These are phyloP conservation scores for Aspergillus japonicus DNA, from an alignment of 2,329 filamentous ascomycete genomes.

Conservation along the genomic window DNA sequence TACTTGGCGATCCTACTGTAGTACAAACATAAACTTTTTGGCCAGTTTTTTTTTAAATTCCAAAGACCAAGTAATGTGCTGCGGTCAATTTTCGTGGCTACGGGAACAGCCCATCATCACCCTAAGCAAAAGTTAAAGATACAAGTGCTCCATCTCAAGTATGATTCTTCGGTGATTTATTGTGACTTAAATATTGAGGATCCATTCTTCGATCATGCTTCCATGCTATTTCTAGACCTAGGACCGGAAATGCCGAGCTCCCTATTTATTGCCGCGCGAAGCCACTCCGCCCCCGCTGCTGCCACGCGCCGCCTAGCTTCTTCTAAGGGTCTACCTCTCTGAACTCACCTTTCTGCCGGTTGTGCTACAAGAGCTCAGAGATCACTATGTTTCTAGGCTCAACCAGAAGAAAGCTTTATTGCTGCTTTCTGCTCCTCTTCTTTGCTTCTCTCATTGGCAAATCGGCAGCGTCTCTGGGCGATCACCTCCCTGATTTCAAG, in stretches of 20 bases:
- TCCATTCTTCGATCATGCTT: background rate
- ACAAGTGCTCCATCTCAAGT: too few relatives aligned
- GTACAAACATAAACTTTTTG: too few relatives aligned
- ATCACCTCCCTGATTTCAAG: constrained; percentile 81
- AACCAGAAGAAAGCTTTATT: constrained; percentile 19
- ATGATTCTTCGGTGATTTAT: too few relatives aligned
- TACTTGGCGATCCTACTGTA: too few relatives aligned
- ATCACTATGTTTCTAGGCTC: constrained; percentile 30
- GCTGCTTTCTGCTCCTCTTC: constrained; percentile 33
- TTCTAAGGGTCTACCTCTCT: constrained; percentile 13
- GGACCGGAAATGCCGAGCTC: constrained; percentile 14
- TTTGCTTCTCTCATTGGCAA: constrained; percentile 35
- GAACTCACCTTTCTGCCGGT: constrained; percentile 10
- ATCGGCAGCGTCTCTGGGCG: constrained; percentile 71
- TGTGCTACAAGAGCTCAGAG: constrained; percentile 14
- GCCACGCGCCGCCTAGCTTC: constrained; percentile 5
- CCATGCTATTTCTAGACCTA: background rate
- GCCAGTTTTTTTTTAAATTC: too few relatives aligned
- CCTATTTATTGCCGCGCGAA: constrained; percentile 4
- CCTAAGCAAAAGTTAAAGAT: too few relatives aligned
- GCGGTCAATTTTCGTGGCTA: too few relatives aligned
- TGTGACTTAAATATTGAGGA: too few relatives aligned
- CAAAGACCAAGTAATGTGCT: too few relatives aligned
- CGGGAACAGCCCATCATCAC: too few relatives aligned
- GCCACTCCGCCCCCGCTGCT: constrained; percentile 17